These are phyloP conservation scores for Emericellopsis atlantica DNA, from an alignment of 2,329 filamentous ascomycete species.

Conservation along the genomic window DNA sequence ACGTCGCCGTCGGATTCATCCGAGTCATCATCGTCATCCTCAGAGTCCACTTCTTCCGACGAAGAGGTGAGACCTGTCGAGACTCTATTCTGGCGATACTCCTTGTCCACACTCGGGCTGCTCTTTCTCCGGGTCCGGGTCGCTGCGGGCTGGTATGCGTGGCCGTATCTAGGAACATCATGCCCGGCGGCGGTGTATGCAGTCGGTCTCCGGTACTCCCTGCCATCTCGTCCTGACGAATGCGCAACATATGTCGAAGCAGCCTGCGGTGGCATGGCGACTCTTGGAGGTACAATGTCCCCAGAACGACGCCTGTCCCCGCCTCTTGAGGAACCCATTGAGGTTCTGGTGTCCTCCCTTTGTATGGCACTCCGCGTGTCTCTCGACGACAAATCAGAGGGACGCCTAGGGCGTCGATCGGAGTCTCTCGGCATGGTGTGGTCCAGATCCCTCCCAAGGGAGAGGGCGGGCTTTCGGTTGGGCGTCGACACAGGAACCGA, in stretches of 20 bases:
- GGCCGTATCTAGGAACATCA: not conserved
- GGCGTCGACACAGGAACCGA: no score
- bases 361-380: not conserved
- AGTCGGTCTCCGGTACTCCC: no score
- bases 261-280: not conserved
- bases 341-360: not conserved
- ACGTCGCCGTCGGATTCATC: not conserved
- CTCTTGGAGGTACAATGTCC: not conserved
- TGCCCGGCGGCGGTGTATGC: not conserved
- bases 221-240: no score
- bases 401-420: no score
- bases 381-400: no score
- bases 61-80: not conserved
- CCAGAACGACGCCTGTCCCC: not conserved
- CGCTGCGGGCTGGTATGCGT: not conserved
- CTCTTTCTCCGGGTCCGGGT: not conserved
- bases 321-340: not conserved
- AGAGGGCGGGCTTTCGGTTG: no score
- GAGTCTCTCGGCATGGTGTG: no score
- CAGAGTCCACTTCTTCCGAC: not conserved
- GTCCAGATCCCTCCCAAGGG: no score
- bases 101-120: not conserved
- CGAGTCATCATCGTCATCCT: not conserved
- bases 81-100: not conserved
- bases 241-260: not conserved